Percentiles rank a stretch among this genome's conserved stretches.
Conservation (phyloP, 345 rosid species). For the Barbarea vulgaris region DNA sequence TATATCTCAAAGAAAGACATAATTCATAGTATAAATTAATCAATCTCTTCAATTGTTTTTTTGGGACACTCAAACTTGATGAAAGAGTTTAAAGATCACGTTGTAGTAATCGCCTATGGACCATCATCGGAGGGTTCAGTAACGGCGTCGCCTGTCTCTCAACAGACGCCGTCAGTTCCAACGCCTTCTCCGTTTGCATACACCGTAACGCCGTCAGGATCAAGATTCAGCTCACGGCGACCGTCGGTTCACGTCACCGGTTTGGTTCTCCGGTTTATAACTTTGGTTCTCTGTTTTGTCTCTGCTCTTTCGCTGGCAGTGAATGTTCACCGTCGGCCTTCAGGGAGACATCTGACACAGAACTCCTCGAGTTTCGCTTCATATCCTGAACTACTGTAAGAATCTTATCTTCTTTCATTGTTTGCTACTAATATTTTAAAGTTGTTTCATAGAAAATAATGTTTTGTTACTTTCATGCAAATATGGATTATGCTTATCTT, state of each 20-base stretch:
- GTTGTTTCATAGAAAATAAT: neutral
- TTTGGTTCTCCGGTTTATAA: conserved; percentile 56
- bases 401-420: conserved; percentile 25
- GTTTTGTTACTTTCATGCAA: conserved; percentile 9
- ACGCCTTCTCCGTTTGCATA: conserved; percentile 65
- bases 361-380: conserved; percentile 50
- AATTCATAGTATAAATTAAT: neutral
- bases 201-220: conserved; percentile 47
- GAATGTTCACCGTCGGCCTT: conserved; percentile 37
- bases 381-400: conserved; percentile 63
- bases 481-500: neutral
- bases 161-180: conserved; percentile 45
- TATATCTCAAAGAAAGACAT: neutral
- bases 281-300: conserved; percentile 56
- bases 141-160: conserved; percentile 35
- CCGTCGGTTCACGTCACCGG: conserved; percentile 36
- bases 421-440: neutral
- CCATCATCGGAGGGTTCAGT: conserved; percentile 53
- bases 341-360: conserved; percentile 36
- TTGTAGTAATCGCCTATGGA: conserved; percentile 39
- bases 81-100: conserved; percentile 37
- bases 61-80: conserved; percentile 2
- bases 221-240: conserved; percentile 39
- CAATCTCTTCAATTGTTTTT: neutral
- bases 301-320: conserved; percentile 66